phyloP scores from a whole-genome alignment of 1,284 basidiomycete genomes.

The Apiotrichum gracile region DNA sequence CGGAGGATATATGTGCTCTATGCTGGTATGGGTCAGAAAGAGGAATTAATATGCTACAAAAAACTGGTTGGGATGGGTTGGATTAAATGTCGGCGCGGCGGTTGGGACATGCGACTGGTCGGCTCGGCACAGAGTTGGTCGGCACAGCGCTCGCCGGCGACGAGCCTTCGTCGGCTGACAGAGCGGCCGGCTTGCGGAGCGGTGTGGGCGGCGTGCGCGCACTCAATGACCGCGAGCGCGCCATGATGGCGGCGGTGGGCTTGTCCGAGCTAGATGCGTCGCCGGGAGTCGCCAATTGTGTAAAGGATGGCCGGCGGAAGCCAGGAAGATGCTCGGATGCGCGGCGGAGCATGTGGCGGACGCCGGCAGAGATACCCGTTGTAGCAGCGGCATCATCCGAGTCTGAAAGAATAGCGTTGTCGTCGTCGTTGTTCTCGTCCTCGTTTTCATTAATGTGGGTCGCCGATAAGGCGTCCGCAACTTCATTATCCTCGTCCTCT shows the following conservation, averaged over 20 bases:
- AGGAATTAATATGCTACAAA: too few species aligned
- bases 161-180: too few species aligned
- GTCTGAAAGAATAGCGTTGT: conserved; percentile 1
- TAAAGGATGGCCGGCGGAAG: conserved; percentile 21
- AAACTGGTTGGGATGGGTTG: too few species aligned
- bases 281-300: too few species aligned
- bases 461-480: conserved; percentile 7
- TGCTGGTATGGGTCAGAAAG: too few species aligned
- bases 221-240: background rate
- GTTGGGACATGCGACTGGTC: background rate
- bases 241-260: background rate
- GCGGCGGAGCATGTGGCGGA: conserved; percentile 26
- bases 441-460: background rate
- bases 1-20: too few species aligned
- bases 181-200: background rate
- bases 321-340: conserved; percentile 34
- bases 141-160: too few species aligned
- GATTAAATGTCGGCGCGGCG: background rate
- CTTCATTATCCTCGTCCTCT: conserved; percentile 29
- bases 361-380: conserved; percentile 3
- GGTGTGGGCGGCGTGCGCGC: background rate
- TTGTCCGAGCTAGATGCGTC: background rate
- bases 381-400: background rate
- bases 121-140: background rate
- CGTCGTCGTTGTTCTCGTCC: background rate